These are phyloP conservation scores for Lodderomyces jiufengensis DNA, from an alignment of 1,139 yeast genomes.

Conservation along the genomic window DNA sequence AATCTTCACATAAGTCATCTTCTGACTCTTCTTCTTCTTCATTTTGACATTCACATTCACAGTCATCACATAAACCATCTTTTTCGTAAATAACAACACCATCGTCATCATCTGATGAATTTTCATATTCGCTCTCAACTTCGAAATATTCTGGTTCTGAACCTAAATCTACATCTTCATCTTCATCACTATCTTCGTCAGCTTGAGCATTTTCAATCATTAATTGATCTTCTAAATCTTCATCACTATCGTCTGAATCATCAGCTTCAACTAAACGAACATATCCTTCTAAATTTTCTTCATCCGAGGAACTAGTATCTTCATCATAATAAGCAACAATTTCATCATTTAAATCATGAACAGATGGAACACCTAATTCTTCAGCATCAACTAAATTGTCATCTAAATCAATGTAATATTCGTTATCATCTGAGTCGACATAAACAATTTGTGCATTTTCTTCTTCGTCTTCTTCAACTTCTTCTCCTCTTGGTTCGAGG, in stretches of 20 bases:
- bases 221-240: constrained; percentile 35
- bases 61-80: constrained; percentile 35
- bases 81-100: constrained; percentile 45
- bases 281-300: constrained; percentile 4
- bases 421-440: constrained; percentile 16
- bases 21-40: constrained; percentile 20
- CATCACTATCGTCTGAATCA: constrained; percentile 12
- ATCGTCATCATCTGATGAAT: constrained; percentile 36
- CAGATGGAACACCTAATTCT: constrained; percentile 26
- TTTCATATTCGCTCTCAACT: constrained; percentile 22
- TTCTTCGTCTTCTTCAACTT: constrained; percentile 5
- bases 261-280: constrained; percentile 1
- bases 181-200: constrained; percentile 19
- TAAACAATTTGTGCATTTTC: constrained; percentile 9
- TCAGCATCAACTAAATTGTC: constrained; percentile 38
- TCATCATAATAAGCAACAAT: constrained; percentile 38
- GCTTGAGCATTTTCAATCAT: constrained; percentile 16
- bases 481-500: constrained; percentile 13
- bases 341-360: constrained; percentile 40
- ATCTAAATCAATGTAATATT: constrained; percentile 30
- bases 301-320: constrained; percentile 9
- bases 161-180: constrained; percentile 27
- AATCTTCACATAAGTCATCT: constrained; percentile 18
- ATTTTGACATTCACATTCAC: constrained; percentile 28
- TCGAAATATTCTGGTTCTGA: constrained; percentile 35